A percentile compares a stretch with the other conserved stretches of the same genome.
phyloP scores from a whole-genome alignment of 2,329 filamentous ascomycete species.

The Plenodomus lindquistii region DNA sequence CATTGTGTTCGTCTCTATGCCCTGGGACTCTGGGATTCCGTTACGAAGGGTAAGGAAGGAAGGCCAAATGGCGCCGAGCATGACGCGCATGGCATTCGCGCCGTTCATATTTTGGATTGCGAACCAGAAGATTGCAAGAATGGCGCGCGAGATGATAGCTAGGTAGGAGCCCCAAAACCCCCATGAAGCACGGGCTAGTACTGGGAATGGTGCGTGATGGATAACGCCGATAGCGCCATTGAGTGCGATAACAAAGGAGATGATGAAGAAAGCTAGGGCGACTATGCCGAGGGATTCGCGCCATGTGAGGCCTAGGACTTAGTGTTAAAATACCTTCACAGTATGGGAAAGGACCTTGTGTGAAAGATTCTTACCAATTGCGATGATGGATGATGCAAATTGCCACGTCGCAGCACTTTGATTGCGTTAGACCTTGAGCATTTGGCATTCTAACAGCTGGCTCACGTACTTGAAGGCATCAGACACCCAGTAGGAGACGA shows the following conservation, averaged over 20 bases:
- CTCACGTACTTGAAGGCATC: slow-evolving; percentile 57
- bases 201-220: slow-evolving; percentile 60
- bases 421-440: slow-evolving; percentile 6
- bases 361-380: slow-evolving; percentile 31
- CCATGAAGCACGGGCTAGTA: slow-evolving; percentile 60
- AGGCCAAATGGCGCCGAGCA: slow-evolving; percentile 62
- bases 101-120: slow-evolving; percentile 69
- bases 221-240: slow-evolving; percentile 57
- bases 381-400: slow-evolving; percentile 47
- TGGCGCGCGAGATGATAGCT: slow-evolving; percentile 57
- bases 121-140: slow-evolving; percentile 65
- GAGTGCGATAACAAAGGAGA: slow-evolving; percentile 63
- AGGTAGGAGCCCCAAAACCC: slow-evolving; percentile 62
- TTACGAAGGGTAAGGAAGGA: slow-evolving; percentile 59
- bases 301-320: slow-evolving; percentile 54
- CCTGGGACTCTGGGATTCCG: slow-evolving; percentile 53
- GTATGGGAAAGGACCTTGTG: neutral
- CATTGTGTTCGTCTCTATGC: slow-evolving; percentile 62
- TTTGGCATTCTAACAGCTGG: neutral
- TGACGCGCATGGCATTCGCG: slow-evolving; percentile 56
- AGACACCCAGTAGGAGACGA: slow-evolving; percentile 58
- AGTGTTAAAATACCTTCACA: no score
- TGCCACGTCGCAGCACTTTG: slow-evolving; percentile 58
- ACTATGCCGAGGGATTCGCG: slow-evolving; percentile 60
- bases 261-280: slow-evolving; percentile 56